Conservation (phyloP, 2,329 filamentous ascomycete genomes). For the Alternaria alternata region DNA sequence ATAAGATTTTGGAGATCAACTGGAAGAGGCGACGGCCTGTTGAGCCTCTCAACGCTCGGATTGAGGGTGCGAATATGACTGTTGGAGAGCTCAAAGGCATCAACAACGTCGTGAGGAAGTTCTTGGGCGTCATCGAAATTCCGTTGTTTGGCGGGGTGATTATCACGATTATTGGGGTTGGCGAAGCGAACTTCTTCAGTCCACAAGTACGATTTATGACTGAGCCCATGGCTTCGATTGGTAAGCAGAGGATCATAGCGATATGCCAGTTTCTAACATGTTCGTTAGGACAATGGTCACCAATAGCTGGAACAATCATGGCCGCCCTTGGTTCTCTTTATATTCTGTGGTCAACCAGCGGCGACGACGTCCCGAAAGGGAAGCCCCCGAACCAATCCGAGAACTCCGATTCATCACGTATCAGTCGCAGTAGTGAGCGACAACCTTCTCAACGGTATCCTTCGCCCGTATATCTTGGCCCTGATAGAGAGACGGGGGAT, state of each 20-base stretch:
- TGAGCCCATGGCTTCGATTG: conserved; percentile 69
- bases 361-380: conserved; percentile 37
- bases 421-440: conserved; percentile 35
- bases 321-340: conserved; percentile 68
- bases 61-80: conserved; percentile 65
- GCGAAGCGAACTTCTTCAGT: conserved; percentile 72
- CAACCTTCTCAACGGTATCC: conserved; percentile 7
- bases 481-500: not conserved
- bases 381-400: conserved; percentile 7
- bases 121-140: conserved; percentile 60
- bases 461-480: conserved; percentile 2
- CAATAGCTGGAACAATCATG: conserved; percentile 66
- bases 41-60: conserved; percentile 50
- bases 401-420: conserved; percentile 11
- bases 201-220: conserved; percentile 64
- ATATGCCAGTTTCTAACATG: not conserved
- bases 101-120: conserved; percentile 46
- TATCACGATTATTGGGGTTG: conserved; percentile 66
- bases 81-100: conserved; percentile 57
- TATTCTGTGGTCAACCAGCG: conserved; percentile 53
- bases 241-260: conserved; percentile 27
- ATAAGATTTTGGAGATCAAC: conserved; percentile 70
- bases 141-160: conserved; percentile 67
- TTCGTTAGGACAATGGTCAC: conserved; percentile 61
- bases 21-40: conserved; percentile 60